Evolutionary conservation across 352 stramenopile genomes (phyloP).

Genomic region (Pythium myriotylum): DNA sequence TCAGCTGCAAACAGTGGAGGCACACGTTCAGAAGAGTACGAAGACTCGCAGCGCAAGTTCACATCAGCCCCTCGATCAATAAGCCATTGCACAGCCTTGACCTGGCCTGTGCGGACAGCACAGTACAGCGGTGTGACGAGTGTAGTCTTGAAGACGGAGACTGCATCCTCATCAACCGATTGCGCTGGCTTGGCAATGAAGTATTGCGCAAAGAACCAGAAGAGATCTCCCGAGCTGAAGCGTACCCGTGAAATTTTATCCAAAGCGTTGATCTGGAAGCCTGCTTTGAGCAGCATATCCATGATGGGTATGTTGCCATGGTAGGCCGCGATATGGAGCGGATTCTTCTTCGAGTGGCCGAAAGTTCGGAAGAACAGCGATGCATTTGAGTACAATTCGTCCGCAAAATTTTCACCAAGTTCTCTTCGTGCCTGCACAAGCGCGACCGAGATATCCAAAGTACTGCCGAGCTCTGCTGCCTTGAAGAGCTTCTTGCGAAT

Average conservation of each 20-base stretch:
- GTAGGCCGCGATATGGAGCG: conserved; percentile 72
- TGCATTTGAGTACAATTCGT: conserved; percentile 64
- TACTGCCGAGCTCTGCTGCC: conserved; percentile 65
- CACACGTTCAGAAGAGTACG: conserved; percentile 63
- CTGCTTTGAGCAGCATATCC: conserved; percentile 48
- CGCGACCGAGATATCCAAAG: conserved; percentile 53
- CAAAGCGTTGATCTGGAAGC: conserved; percentile 63
- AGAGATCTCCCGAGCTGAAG: conserved; percentile 79
- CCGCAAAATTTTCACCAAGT: conserved; percentile 59
- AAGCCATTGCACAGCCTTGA: conserved; percentile 57
- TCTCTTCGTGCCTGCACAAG: conserved; percentile 49
- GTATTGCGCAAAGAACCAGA: conserved; percentile 72
- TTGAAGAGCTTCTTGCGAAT: conserved; percentile 78
- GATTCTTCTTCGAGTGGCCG: conserved; percentile 78
- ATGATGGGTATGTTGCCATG: conserved; percentile 69
- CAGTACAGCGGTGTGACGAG: conserved; percentile 73
- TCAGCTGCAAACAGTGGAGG: conserved; percentile 72
- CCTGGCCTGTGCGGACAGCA: conserved; percentile 64
- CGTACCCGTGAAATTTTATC: conserved; percentile 77
- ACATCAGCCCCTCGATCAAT: conserved; percentile 56
- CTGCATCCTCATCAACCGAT: conserved; percentile 49
- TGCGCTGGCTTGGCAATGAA: conserved; percentile 56
- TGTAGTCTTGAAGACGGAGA: conserved; percentile 70
- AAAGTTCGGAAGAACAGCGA: conserved; percentile 58
- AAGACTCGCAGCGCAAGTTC: conserved; percentile 64